Base-by-base conservation (phyloP, 805 yeast genomes). In the Ogataea populi-albae region DNA sequence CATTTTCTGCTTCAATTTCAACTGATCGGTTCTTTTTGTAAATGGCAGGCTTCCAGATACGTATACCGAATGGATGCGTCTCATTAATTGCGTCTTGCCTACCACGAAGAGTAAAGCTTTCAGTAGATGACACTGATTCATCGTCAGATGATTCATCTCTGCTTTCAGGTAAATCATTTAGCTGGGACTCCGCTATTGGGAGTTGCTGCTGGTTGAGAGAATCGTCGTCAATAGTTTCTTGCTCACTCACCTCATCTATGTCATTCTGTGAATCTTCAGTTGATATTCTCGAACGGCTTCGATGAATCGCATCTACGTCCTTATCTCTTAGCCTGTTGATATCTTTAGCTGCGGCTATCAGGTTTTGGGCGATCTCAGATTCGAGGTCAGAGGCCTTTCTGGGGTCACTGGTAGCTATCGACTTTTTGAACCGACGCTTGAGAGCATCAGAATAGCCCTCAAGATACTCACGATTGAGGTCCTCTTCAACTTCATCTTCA, bases 1-100 rank as follows among this genome's bases (percentile, higher is more conserved):
- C 98, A 43, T 84, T 84, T 41, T 86, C 95, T 2, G 98, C 97
- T 40, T 86, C 81, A 26, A 79, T 71, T 48, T 93, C 93, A 21
- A 93, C 97, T 4, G 96, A 86, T 52, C 98, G 79, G 40, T 75
- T 74, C 60, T 93, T 93, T 59, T 93, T 93, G 64, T 93, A 93
- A 37, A 93, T 67, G 2, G 98, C 96, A 1, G 98, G 98, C 55
- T 93, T 93, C 98, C 98, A 93, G 51, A 93, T 86, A 59, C 96
- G 82, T 30, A 93, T 91, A 71, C 98, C 98, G 54, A 93, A 93
- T 1, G 98, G 98, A 66, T 93, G 98, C 4, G 97, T 88, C 34
- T 85, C 80, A 56, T 93, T 93, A 56, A 93, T 93, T 11, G 98
- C 98, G 49, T 86, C 89, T 61, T 93, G 98, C 46, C 97, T 79